Evolutionary conservation across 2,329 filamentous ascomycete species (phyloP).

Genomic region (Neobulgaria alba): DNA sequence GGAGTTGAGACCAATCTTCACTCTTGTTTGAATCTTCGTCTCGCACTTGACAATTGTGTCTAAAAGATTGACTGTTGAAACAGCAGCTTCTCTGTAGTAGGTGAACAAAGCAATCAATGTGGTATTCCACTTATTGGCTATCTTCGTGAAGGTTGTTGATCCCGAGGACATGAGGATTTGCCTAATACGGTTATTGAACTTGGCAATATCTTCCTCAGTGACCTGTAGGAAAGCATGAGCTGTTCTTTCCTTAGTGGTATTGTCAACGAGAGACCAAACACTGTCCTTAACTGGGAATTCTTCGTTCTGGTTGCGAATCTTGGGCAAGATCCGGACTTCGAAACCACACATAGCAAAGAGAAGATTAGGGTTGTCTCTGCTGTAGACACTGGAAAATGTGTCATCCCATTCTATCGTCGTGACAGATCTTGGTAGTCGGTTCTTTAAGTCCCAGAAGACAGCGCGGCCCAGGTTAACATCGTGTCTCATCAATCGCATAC

Average conservation of each 20-base stretch:
- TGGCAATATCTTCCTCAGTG: constrained; percentile 94
- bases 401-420: constrained; percentile 99
- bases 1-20: constrained; percentile 97
- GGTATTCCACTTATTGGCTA: constrained; percentile 99
- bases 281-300: constrained; percentile 97
- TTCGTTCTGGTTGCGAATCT: constrained; percentile 89
- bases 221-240: constrained; percentile 97
- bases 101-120: constrained; percentile 95
- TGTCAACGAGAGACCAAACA: constrained; percentile 95
- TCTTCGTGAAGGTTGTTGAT: constrained; percentile 99
- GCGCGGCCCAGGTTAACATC: constrained; percentile 96
- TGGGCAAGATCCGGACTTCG: constrained; percentile 91
- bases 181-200: constrained; percentile 98
- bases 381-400: constrained; percentile 97
- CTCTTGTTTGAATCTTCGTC: constrained; percentile 97
- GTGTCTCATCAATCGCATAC: constrained; percentile 97
- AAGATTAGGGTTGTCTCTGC: constrained; percentile 92
- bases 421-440: constrained; percentile 83
- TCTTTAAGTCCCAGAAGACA: constrained; percentile 99
- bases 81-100: constrained; percentile 95
- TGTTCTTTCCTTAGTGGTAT: constrained; percentile 91
- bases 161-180: constrained; percentile 99
- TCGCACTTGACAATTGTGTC: constrained; percentile 99
- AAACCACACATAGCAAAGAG: constrained; percentile 98
- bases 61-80: constrained; percentile 86